Percentiles rank a stretch among this genome's conserved stretches.
phyloP scores from a whole-genome alignment of 768 basidiomycete genomes.

The Suillus plorans region DNA sequence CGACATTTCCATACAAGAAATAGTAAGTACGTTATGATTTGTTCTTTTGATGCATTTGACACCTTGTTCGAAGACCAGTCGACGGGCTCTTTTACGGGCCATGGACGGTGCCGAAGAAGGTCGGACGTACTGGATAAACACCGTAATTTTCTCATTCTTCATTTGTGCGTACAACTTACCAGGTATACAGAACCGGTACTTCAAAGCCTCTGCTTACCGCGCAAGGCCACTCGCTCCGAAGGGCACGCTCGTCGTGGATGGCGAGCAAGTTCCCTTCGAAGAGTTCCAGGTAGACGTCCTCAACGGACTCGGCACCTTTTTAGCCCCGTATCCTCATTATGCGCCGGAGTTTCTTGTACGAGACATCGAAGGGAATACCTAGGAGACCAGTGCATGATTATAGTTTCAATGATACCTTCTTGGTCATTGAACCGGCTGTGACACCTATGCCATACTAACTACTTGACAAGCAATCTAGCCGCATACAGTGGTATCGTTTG shows the following conservation, averaged over 20 bases:
- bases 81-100: constrained; percentile 49
- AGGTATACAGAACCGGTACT: constrained; percentile 57
- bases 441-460: not conserved
- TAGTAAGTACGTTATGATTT: constrained; percentile 39
- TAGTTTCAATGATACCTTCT: not conserved
- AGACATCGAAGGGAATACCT: constrained; percentile 25
- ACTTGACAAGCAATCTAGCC: not conserved
- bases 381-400: constrained; percentile 5
- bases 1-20: constrained; percentile 65
- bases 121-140: constrained; percentile 56
- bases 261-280: constrained; percentile 72
- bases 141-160: constrained; percentile 39
- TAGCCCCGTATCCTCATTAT: constrained; percentile 58
- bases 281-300: constrained; percentile 79
- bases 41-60: constrained; percentile 10
- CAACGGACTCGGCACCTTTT: constrained; percentile 58
- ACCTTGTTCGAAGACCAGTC: constrained; percentile 25
- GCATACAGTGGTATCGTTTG: no score
- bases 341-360: constrained; percentile 48
- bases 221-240: constrained; percentile 56
- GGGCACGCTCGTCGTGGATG: constrained; percentile 71
- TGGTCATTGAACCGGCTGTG: not conserved
- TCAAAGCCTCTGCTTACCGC: constrained; percentile 73
- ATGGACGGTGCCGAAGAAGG: constrained; percentile 67
- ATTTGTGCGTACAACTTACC: constrained; percentile 11